Evolutionary conservation across 441 rosid species (phyloP).

Genomic region (Adansonia grandidieri): DNA sequence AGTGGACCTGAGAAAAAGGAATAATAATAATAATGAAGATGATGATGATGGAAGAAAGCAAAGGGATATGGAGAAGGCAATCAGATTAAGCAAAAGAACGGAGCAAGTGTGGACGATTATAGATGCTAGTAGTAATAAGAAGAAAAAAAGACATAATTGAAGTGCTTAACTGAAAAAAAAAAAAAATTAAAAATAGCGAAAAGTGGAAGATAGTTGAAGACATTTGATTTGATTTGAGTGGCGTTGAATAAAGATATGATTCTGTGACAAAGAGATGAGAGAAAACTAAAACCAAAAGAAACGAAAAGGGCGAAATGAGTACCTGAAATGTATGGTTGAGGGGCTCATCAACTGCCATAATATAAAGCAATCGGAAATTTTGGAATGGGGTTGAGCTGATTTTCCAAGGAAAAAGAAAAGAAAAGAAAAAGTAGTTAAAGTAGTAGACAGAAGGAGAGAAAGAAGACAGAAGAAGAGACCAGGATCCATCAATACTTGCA

Average conservation of each 20-base stretch:
- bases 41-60: not conserved
- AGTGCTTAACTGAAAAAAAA: not conserved
- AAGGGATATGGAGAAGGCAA: not conserved
- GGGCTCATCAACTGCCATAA: conserved; percentile 71
- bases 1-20: not conserved
- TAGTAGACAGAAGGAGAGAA: no score
- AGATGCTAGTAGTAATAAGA: not conserved
- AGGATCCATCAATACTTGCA: conserved; percentile 70
- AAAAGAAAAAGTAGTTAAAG: no score
- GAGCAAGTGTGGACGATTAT: not conserved
- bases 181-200: not conserved
- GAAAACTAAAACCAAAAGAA: not conserved
- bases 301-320: conserved; percentile 5
- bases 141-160: not conserved
- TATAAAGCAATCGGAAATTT: not conserved
- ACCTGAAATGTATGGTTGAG: conserved; percentile 74
- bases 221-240: conserved; percentile 16
- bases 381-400: conserved; percentile 4
- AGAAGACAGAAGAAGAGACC: conserved; percentile 34
- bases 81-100: not conserved
- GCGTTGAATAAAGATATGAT: no score
- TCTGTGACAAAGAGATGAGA: not conserved
- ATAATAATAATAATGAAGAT: no score
- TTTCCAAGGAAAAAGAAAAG: not conserved
- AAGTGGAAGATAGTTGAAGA: not conserved